Base-by-base conservation (phyloP, 2,329 filamentous ascomycete species). In the Aspergillus hortae region DNA sequence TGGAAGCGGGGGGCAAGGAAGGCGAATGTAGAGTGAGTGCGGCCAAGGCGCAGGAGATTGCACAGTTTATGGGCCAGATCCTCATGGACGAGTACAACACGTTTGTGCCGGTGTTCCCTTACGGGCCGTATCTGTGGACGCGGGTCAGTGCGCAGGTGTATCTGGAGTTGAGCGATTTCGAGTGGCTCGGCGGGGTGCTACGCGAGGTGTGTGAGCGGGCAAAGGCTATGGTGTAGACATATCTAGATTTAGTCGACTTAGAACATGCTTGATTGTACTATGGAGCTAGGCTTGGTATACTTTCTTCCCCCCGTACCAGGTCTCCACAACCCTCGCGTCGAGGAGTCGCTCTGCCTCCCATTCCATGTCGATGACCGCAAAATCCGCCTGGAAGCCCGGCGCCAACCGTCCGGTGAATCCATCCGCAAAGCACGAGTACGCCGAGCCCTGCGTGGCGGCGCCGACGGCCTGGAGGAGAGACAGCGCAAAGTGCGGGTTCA, bases 61-160 rank as follows among this genome's bases (percentile, higher is more conserved):
- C 77, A 14, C 70, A 80, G 21, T 92, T 86, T 80, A 80, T 89
- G 54, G 65, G 78, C 46, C 67, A 71, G 42, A 75, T 63, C 3
- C 64, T 89, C 55, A 69, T 83, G 12, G 62, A 73, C 1, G 80
- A 86, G n/a, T 82, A 84, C 67, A 78, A 85, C 49, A 94, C 90
- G 0, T 92, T 90, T 62, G 71, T 94, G 47, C 78, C 85, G 1
- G 65, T 88, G 2, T 83, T 84, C 52, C 69, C 79, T 7, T 84
- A 91, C 58, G 77, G 72, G 0, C 80, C 79, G 0, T 77, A 77
- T 48, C 81, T 86, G 67, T 96, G 88, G 88, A 77, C 80, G 0
- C 76, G 92, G 45, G 64, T 95, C 44, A 91, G 88, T 65, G 89
- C 83, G 12, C 91, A 96, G 76, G 80, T 94, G 0, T 97, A 94